Evolutionary conservation across 306 rosid genomes (phyloP), one percentile per base, ranked within the genome.

Genomic region (Castanea mollissima): DNA sequence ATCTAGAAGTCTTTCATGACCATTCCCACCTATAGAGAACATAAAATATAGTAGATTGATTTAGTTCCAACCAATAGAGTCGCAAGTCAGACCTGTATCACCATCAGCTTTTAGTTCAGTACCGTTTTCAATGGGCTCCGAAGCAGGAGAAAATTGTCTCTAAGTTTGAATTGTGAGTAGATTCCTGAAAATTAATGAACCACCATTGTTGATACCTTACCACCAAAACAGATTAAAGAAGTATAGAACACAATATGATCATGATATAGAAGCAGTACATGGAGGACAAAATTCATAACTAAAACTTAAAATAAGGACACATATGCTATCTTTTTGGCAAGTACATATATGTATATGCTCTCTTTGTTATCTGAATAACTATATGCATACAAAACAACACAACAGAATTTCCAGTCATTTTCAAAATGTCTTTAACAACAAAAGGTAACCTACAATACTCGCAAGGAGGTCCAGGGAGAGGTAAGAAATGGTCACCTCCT

Each of bases 91-190:
- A 89, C 95, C 93, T 77, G 88, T 76, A 81, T 89, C 88, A 68
- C 69, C 80, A 74, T 85, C 91, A 31, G 75, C 77, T 74, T 75
- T 73, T 65, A 79, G 84, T 83, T 87, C 89, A 75, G 79, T 76
- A 59, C 73, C 80, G 74, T 78, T 82, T 76, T 87, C 93, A 63
- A 85, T 54, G 18, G 87, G 84, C 81, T 91, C 92, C 74, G 87
- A 85, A 76, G 90, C 85, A 86, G 93, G 94, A 83, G 98, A 93
- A 91, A 67, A 90, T 87, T 23, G 97, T 85, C 80, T 86, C 93
- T 55, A 89, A 57, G 86, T 84, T 84, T 57, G 88, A 83, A 55
- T 78, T 71, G 56, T 78, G 72, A 77, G 71, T 75, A 71, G 87
- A 71, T 38, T 89, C 98, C 98, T 93, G 90, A 27, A 69, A 78